phyloP scores from a whole-genome alignment of 2,329 filamentous ascomycete genomes.

The Fusarium metavorans region DNA sequence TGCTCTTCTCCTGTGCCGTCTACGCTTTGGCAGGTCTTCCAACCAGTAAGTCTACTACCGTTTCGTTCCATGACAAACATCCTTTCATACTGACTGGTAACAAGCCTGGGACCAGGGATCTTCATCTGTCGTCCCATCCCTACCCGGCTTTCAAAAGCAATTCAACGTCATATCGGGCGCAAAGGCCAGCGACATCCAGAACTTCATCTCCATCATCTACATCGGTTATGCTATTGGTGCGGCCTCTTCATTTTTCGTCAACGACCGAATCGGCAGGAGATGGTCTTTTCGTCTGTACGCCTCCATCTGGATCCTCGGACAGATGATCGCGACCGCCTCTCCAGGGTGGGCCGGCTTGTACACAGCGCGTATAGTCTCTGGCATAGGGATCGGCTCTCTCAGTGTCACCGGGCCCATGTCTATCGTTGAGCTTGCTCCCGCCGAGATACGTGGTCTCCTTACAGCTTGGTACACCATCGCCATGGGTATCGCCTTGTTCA shows the following conservation, averaged over 20 bases:
- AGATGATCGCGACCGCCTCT: constrained; percentile 49
- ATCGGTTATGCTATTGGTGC: constrained; percentile 33
- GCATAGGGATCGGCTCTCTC: constrained; percentile 53
- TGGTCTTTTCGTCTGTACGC: constrained; percentile 56
- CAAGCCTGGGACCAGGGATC: constrained; percentile 33
- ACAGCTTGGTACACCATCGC: constrained; percentile 52
- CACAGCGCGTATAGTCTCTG: constrained; percentile 51
- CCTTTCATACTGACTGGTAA: not conserved
- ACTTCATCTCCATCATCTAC: constrained; percentile 33
- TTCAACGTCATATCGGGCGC: constrained; percentile 21
- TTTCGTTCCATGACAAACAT: accelerated
- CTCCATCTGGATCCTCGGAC: constrained; percentile 49
- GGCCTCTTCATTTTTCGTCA: constrained; percentile 17
- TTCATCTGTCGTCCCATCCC: constrained; percentile 27
- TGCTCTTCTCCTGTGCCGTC: not conserved
- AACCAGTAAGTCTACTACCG: not conserved
- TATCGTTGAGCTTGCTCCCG: constrained; percentile 55
- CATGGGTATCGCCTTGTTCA: constrained; percentile 50
- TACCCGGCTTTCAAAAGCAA: constrained; percentile 21
- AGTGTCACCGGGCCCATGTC: constrained; percentile 53
- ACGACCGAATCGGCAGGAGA: constrained; percentile 51
- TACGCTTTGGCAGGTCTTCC: not conserved
- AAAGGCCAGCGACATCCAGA: constrained; percentile 12
- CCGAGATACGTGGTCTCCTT: constrained; percentile 54
- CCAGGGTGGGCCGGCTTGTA: constrained; percentile 47